Evolutionary conservation across 2,329 filamentous ascomycete species (phyloP).

Genomic region (Daldinia sp.): DNA sequence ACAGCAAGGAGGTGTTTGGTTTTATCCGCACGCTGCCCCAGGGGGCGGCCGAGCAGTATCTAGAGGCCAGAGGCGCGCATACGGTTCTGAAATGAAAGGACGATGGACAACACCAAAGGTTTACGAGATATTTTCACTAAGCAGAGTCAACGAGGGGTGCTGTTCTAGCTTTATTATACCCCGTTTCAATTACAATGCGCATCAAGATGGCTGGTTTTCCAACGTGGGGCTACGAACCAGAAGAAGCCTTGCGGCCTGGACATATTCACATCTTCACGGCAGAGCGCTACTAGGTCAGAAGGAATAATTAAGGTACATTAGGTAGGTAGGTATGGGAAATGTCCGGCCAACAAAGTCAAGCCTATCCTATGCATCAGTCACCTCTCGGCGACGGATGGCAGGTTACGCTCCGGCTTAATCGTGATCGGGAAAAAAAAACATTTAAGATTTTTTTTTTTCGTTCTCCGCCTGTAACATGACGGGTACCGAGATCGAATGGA

Average conservation of each 20-base stretch:
- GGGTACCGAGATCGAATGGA: conserved; percentile 83
- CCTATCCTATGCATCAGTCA: conserved; percentile 85
- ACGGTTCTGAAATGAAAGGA: conserved; percentile 84
- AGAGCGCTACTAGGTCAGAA: not conserved
- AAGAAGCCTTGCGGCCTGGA: not conserved
- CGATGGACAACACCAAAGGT: conserved; percentile 8
- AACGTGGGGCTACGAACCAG: not conserved
- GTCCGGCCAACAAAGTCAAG: conserved; percentile 97
- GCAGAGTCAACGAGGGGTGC: not conserved
- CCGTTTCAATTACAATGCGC: not conserved
- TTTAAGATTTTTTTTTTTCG: conserved; percentile 51
- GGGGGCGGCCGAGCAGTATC: conserved; percentile 85
- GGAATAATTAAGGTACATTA: not conserved
- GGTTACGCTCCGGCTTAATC: conserved; percentile 99
- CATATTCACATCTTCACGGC: conserved; percentile 5
- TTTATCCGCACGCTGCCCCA: conserved; percentile 85
- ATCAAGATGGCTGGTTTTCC: not conserved
- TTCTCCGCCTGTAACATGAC: conserved; percentile 82
- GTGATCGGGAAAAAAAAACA: conserved; percentile 68
- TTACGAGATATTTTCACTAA: not conserved
- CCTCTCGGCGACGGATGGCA: conserved; percentile 85
- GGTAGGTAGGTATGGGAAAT: conserved; percentile 54
- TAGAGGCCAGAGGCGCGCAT: conserved; percentile 91
- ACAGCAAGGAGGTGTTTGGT: conserved; percentile 91
- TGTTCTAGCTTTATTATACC: not conserved